A percentile compares a stretch with the other conserved stretches of the same genome.
These are phyloP conservation scores for Moesziomyces parantarcticus DNA, from an alignment of 1,284 basidiomycete species.

Conservation along the genomic window DNA sequence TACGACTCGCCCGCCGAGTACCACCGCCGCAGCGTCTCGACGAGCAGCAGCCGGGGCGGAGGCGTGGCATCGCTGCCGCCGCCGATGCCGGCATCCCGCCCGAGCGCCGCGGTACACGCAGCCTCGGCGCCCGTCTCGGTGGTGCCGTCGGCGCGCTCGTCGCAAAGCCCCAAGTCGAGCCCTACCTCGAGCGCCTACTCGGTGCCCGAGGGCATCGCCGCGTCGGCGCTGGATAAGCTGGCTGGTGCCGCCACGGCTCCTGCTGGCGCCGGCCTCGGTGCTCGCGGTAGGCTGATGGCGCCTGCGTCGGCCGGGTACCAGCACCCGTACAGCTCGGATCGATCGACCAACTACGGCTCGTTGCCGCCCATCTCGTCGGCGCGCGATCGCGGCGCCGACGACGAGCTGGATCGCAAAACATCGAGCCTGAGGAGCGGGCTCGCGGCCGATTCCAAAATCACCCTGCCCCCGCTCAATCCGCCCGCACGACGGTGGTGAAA, in stretches of 20 bases:
- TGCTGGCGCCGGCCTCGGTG: constrained; percentile 13
- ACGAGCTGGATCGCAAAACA: constrained; percentile 38
- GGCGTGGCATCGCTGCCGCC: constrained; percentile 19
- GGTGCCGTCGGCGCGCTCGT: constrained; percentile 41
- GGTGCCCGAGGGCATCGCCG: constrained; percentile 36
- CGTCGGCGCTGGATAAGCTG: constrained; percentile 43
- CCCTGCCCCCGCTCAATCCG: constrained; percentile 41
- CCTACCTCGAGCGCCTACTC: constrained; percentile 45
- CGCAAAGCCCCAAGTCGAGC: constrained; percentile 51
- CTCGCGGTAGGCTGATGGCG: constrained; percentile 33
- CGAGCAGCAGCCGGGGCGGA: constrained; percentile 40
- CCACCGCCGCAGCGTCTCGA: constrained; percentile 41
- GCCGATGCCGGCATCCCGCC: constrained; percentile 14
- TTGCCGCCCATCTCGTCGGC: constrained; percentile 47
- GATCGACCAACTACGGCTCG: constrained; percentile 44
- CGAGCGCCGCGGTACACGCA: constrained; percentile 11
- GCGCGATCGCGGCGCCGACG: constrained; percentile 29
- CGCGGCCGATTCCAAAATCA: constrained; percentile 30
- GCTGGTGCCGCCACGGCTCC: constrained; percentile 19
- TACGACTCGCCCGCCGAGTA: constrained; percentile 19
- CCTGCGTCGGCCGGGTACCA: constrained; percentile 27
- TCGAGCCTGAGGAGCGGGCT: constrained; percentile 29
- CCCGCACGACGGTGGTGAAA: constrained; percentile 25
- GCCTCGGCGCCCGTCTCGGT: constrained; percentile 44
- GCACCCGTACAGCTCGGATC: constrained; percentile 52